Conservation (phyloP, 2,329 filamentous ascomycete genomes). For the Colletotrichum cordylinicola region DNA sequence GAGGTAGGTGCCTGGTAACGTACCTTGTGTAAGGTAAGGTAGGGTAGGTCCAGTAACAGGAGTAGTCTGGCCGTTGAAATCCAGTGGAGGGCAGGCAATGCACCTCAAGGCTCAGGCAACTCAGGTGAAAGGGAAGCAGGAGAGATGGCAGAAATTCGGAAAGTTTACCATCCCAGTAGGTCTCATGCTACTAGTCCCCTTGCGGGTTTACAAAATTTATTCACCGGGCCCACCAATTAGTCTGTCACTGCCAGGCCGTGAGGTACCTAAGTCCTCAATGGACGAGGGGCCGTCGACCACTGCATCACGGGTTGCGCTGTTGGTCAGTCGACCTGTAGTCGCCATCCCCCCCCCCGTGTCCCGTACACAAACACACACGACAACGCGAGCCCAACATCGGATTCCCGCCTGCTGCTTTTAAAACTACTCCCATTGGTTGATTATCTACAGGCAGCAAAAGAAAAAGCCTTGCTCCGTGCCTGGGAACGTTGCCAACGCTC, state of each 20-base stretch:
- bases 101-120: background rate
- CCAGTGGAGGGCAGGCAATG: background rate
- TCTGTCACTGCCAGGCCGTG: background rate
- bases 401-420: background rate
- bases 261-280: background rate
- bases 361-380: background rate
- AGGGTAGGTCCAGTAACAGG: background rate
- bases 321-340: background rate
- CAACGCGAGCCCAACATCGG: background rate
- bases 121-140: background rate
- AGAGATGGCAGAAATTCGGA: background rate
- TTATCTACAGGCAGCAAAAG: background rate
- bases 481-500: background rate
- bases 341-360: too few relatives aligned
- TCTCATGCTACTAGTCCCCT: background rate
- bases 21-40: background rate
- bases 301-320: background rate
- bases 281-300: background rate
- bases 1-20: background rate
- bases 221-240: background rate
- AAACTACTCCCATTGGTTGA: background rate
- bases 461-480: background rate
- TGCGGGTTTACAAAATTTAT: background rate
- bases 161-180: background rate
- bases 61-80: background rate